Percentiles rank a stretch among this genome's conserved stretches.
phyloP scores from a whole-genome alignment of 176 grass and related monocot species.

The Secale cereale region DNA sequence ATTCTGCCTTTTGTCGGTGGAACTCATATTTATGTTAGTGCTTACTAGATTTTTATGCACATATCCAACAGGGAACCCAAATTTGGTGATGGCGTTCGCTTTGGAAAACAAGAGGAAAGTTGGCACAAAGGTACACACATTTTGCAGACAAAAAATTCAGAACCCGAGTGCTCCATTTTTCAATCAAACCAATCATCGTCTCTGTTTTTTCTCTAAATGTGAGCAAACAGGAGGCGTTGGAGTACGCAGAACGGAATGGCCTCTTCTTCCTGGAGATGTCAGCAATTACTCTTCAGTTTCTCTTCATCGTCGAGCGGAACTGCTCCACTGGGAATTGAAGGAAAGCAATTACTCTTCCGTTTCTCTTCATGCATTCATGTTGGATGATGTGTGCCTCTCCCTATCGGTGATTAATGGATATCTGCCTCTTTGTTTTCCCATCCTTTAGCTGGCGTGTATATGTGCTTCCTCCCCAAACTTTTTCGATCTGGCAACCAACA shows the following conservation, averaged over 20 bases:
- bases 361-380: too few relatives aligned
- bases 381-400: too few relatives aligned
- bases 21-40: too few relatives aligned
- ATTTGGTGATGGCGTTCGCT: conserved; percentile 57
- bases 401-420: too few relatives aligned
- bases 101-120: conserved; percentile 52
- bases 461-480: too few relatives aligned
- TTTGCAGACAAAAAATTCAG: not conserved
- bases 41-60: not conserved
- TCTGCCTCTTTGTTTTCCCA: too few relatives aligned
- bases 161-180: not conserved
- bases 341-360: too few relatives aligned
- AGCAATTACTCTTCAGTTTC: conserved; percentile 43
- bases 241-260: conserved; percentile 59
- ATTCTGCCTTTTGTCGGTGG: not conserved
- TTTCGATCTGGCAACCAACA: too few relatives aligned
- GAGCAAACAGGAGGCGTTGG: conserved; percentile 36
- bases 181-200: not conserved
- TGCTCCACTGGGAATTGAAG: too few relatives aligned
- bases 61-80: conserved; percentile 43
- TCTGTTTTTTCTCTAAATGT: not conserved
- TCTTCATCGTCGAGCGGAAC: not conserved
- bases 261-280: conserved; percentile 72
- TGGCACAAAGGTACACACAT: conserved; percentile 37
- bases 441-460: too few relatives aligned